These are phyloP conservation scores for Hyphodiscus hymeniophilus DNA, from an alignment of 495 filamentous ascomycete genomes.

Conservation along the genomic window DNA sequence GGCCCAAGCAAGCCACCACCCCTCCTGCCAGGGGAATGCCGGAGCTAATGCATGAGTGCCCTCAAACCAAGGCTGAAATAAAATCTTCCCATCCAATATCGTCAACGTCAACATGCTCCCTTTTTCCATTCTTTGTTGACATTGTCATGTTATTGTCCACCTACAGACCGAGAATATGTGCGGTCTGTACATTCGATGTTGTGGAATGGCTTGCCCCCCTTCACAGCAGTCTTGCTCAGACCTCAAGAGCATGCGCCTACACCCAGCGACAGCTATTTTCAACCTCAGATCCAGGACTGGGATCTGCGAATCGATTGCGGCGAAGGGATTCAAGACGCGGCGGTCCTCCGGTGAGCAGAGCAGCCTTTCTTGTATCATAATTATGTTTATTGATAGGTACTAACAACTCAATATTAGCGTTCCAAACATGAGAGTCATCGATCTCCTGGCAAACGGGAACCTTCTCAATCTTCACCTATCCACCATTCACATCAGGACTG, in stretches of 20 bases:
- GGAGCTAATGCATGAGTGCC: background rate
- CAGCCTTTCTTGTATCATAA: too few relatives aligned
- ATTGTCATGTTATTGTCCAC: conserved; percentile 14
- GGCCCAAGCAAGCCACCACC: too few relatives aligned
- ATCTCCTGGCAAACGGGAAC: too few relatives aligned
- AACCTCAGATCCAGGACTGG: too few relatives aligned
- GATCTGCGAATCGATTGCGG: too few relatives aligned
- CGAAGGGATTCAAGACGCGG: background rate
- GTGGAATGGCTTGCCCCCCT: conserved; percentile 4
- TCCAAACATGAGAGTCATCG: too few relatives aligned
- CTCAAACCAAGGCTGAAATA: background rate
- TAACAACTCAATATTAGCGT: too few relatives aligned
- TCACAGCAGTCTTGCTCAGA: background rate
- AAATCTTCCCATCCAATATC: background rate
- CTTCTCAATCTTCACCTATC: background rate
- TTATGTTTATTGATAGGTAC: too few relatives aligned
- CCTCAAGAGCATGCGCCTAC: background rate
- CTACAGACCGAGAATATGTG: conserved; percentile 15
- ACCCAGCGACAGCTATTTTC: background rate
- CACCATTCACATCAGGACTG: background rate
- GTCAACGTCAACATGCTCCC: background rate
- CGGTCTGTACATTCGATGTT: conserved; percentile 11
- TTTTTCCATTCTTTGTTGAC: background rate
- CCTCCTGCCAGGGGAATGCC: background rate
- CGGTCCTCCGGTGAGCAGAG: background rate